phyloP scores from a whole-genome alignment of 257 asterid genomes.

The Lycium ferocissimum region DNA sequence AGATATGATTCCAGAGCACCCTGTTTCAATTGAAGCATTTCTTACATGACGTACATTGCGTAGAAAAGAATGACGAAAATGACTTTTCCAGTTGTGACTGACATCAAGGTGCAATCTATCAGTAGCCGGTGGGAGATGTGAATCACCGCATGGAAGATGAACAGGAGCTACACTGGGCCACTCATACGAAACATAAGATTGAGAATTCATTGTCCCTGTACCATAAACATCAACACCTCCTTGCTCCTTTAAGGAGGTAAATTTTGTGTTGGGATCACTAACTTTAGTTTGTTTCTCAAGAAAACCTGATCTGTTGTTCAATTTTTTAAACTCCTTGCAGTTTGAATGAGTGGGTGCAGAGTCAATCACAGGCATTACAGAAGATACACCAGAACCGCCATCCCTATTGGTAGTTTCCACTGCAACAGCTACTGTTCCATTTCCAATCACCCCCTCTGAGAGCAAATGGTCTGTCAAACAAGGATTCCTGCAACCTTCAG shows the following conservation, averaged over 20 bases:
- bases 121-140: slow-evolving; percentile 87
- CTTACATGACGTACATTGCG: slow-evolving; percentile 70
- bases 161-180: slow-evolving; percentile 86
- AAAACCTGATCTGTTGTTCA: slow-evolving; percentile 37
- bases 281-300: slow-evolving; percentile 51
- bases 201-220: slow-evolving; percentile 65
- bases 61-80: slow-evolving; percentile 79
- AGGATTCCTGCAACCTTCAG: slow-evolving; percentile 39
- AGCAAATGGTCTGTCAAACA: slow-evolving; percentile 45
- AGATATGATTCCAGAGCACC: slow-evolving; percentile 67
- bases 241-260: slow-evolving; percentile 55
- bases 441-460: slow-evolving; percentile 38
- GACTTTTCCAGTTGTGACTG: slow-evolving; percentile 89
- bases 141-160: slow-evolving; percentile 58
- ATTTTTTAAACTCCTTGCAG: slow-evolving; percentile 38
- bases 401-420: slow-evolving; percentile 43
- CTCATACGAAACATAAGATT: slow-evolving; percentile 80
- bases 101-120: slow-evolving; percentile 98
- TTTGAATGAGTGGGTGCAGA: slow-evolving; percentile 45
- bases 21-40: slow-evolving; percentile 70
- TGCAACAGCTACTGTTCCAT: slow-evolving; percentile 41
- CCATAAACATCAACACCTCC: slow-evolving; percentile 59
- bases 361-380: slow-evolving; percentile 48
- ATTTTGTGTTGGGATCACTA: slow-evolving; percentile 50
- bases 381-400: slow-evolving; percentile 42